A percentile compares a stretch with the other conserved stretches of the same genome.
phyloP scores from a whole-genome alignment of 768 basidiomycete species.

The Pleurotus tuoliensis region DNA sequence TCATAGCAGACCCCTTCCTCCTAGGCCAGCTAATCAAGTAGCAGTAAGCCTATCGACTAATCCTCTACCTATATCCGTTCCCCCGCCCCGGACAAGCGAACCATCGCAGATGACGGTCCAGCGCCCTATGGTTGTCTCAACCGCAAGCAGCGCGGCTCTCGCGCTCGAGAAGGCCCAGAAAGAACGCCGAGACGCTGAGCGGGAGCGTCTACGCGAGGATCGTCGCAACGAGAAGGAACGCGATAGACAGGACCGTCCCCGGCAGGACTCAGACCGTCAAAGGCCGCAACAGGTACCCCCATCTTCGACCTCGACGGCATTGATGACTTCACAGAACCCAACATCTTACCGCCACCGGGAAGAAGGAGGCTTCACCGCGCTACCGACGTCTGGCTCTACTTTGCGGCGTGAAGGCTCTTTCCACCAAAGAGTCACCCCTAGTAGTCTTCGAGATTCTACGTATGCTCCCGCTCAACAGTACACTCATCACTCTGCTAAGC shows the following conservation, averaged over 20 bases:
- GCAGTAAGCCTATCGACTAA: conserved; percentile 8
- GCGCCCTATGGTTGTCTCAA: conserved; percentile 29
- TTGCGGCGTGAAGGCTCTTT: conserved; percentile 2
- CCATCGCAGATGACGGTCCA: conserved; percentile 6
- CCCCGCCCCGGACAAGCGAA: conserved; percentile 13
- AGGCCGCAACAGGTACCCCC: conserved; percentile 1
- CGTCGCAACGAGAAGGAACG: conserved; percentile 11
- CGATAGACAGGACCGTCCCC: neutral
- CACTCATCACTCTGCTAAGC: conserved; percentile 1
- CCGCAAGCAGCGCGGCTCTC: conserved; percentile 52
- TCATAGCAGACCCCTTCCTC: conserved; percentile 12
- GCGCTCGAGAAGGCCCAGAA: conserved; percentile 42
- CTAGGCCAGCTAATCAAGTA: conserved; percentile 11
- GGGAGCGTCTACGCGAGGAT: conserved; percentile 25
- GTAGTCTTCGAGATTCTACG: conserved; percentile 1
- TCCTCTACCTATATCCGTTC: conserved; percentile 11
- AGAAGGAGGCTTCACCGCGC: neutral
- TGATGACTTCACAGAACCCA: conserved; percentile 7
- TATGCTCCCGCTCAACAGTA: conserved; percentile 1
- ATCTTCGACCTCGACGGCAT: conserved; percentile 3
- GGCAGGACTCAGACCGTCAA: neutral
- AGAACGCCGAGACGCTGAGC: conserved; percentile 27
- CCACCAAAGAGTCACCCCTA: conserved; percentile 4
- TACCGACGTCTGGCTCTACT: conserved; percentile 2
- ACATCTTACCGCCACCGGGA: neutral